Conservation (phyloP, 2,329 filamentous ascomycete species). For the Microdochium paspali region DNA sequence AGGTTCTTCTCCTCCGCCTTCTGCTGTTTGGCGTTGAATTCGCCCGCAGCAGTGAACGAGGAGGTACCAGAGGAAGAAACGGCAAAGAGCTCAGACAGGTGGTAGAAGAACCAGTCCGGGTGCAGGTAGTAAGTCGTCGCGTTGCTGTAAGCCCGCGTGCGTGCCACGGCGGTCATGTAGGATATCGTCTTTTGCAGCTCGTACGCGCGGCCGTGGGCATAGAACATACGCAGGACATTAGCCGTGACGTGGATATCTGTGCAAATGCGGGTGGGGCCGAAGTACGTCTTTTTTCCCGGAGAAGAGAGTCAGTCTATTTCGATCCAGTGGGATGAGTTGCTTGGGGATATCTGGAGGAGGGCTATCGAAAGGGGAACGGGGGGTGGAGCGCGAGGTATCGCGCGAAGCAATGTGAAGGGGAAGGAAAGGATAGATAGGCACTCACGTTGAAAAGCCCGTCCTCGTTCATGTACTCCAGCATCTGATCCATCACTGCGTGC, state of each 20-base stretch:
- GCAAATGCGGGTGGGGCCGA: slow-evolving; percentile 1
- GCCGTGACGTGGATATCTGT: neutral
- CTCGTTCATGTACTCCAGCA: neutral
- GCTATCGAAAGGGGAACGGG: neutral
- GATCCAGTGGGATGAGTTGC: too few species aligned
- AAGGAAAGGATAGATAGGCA: too few species aligned
- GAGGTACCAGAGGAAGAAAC: too few species aligned
- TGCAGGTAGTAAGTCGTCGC: neutral
- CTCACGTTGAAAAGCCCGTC: slow-evolving; percentile 1
- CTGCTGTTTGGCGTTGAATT: too few species aligned
- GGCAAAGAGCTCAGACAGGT: slow-evolving; percentile 1
- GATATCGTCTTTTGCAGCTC: neutral
- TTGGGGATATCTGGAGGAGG: too few species aligned
- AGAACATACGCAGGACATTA: slow-evolving; percentile 1
- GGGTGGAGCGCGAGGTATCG: neutral
- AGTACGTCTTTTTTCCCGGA: neutral
- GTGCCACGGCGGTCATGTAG: neutral
- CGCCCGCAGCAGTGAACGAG: too few species aligned
- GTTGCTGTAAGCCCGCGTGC: neutral
- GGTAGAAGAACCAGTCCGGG: slow-evolving; percentile 3
- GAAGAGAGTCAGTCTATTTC: neutral
- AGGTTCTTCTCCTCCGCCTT: neutral
- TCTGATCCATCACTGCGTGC: neutral
- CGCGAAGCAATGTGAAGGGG: neutral
- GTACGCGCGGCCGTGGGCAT: neutral